phyloP scores from a whole-genome alignment of 305 asterid species.

The Fraxinus latifolia region DNA sequence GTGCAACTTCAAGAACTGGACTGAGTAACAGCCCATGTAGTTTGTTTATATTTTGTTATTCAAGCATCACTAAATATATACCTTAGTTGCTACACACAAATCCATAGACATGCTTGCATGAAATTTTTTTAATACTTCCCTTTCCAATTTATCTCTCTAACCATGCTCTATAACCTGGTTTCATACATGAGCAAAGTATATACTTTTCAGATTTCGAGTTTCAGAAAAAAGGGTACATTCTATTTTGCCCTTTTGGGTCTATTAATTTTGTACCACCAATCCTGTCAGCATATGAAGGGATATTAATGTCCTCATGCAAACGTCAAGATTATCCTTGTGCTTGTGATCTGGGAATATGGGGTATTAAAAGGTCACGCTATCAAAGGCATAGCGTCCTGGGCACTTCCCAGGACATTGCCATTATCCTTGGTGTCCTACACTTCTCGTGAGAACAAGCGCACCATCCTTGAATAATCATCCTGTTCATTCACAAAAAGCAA shows the following conservation, averaged over 20 bases:
- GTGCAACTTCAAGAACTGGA: not conserved
- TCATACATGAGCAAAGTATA: not conserved
- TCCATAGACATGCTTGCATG: not conserved
- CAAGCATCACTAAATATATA: not conserved
- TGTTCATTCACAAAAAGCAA: not conserved
- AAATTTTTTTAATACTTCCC: not conserved
- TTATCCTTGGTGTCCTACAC: not conserved
- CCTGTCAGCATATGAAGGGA: not conserved
- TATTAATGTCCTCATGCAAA: not conserved
- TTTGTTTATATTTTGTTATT: not conserved
- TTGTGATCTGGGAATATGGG: not conserved
- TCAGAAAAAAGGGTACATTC: not conserved
- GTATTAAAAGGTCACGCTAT: not conserved
- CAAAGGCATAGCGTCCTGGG: not conserved
- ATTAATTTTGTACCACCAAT: not conserved
- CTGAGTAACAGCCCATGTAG: not conserved
- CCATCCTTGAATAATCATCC: not conserved
- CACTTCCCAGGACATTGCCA: not conserved
- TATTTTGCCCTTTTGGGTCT: not conserved
- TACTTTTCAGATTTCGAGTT: not conserved
- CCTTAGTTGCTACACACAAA: not conserved
- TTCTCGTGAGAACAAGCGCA: not conserved
- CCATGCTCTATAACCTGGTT: not conserved
- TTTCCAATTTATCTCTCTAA: not conserved
- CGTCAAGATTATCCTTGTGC: not conserved